Base-by-base conservation (phyloP, 2,329 filamentous ascomycete species). In the Dactylellina haptotyla region DNA sequence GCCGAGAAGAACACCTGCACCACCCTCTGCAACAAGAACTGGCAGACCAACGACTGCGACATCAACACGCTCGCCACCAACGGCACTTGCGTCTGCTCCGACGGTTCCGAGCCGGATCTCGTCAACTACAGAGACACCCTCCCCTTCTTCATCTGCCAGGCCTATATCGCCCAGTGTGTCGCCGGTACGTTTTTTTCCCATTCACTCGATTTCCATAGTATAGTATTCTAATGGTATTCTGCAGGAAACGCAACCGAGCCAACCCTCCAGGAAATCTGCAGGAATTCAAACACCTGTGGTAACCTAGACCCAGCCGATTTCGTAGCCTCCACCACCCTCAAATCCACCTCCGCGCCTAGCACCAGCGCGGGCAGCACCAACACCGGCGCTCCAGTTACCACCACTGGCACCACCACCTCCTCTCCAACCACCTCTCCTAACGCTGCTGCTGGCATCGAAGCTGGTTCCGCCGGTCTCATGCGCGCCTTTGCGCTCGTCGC, bases 81-180 rank as follows among this genome's bases (percentile, higher is more conserved):
- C 25, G 25, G 10, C 34, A 23, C 28, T 4, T 75, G 70, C 23
- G n/a, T 61, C 54, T 73, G 64, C 63, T 30, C 50, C 30, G 63
- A 67, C n/a, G 63, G 57, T 51, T 69, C 62, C 18, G 37, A 54
- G 18, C 70, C 70, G 4, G 56, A 69, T 12, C 48, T 75, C 50
- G 32, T 69, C 41, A 26, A 16, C 20, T 75, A 75, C 63, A 56
- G 37, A 12, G 46, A 75, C 43, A 75, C 70, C 26, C 50, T 75
- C 5, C 63, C 70, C 9, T 75, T 56, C 63, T 69, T 69, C 50
- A 41, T 69, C 43, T 75, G 70, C 57, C 56, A 58, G 50, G 41
- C 46, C 9, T 75, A 75, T 43, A 75, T 75, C 25, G 70, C 56
- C 48, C 41, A 67, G 18, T 75, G 70, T 18, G 69, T 73, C 61